Percentiles rank a stretch among this genome's conserved stretches.
phyloP scores from a whole-genome alignment of 2,329 filamentous ascomycete species.

The Hypoxylon sp. region DNA sequence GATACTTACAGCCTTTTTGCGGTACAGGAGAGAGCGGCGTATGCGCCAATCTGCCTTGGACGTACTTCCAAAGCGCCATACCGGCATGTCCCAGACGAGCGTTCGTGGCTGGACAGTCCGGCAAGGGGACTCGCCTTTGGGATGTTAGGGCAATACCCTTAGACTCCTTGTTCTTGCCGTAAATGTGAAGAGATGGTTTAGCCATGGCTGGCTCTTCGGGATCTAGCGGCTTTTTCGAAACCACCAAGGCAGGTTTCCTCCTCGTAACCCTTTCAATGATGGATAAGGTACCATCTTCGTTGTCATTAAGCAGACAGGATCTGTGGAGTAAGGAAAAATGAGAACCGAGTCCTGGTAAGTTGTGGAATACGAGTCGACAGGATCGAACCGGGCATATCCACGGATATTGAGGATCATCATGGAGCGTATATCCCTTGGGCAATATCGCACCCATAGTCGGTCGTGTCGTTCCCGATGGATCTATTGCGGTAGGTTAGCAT shows the following conservation, averaged over 20 bases:
- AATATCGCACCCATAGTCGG: slow-evolving; percentile 43
- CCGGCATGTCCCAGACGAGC: neutral
- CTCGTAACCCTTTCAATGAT: slow-evolving; percentile 31
- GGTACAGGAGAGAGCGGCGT: slow-evolving; percentile 27
- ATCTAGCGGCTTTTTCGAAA: slow-evolving; percentile 37
- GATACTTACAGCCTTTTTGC: slow-evolving; percentile 14
- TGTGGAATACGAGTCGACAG: slow-evolving; percentile 45
- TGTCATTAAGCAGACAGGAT: slow-evolving; percentile 49
- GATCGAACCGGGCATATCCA: slow-evolving; percentile 51
- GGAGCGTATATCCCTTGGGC: slow-evolving; percentile 45
- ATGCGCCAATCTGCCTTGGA: slow-evolving; percentile 15
- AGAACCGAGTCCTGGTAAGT: slow-evolving; percentile 25
- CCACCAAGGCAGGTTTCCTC: slow-evolving; percentile 24
- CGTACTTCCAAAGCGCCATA: slow-evolving; percentile 26
- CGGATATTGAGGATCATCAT: slow-evolving; percentile 33
- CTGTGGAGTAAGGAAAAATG: slow-evolving; percentile 37
- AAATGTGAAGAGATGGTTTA: slow-evolving; percentile 14
- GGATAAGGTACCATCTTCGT: slow-evolving; percentile 51
- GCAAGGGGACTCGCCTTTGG: too few species aligned
- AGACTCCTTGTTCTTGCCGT: neutral
- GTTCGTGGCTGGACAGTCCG: neutral
- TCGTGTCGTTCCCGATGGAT: slow-evolving; percentile 13
- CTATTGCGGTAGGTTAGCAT: slow-evolving; percentile 5
- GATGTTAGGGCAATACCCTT: neutral
- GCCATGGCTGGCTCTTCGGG: slow-evolving; percentile 34